Evolutionary conservation across 2,329 filamentous ascomycete genomes (phyloP).

Genomic region (Microsporum audouinii): DNA sequence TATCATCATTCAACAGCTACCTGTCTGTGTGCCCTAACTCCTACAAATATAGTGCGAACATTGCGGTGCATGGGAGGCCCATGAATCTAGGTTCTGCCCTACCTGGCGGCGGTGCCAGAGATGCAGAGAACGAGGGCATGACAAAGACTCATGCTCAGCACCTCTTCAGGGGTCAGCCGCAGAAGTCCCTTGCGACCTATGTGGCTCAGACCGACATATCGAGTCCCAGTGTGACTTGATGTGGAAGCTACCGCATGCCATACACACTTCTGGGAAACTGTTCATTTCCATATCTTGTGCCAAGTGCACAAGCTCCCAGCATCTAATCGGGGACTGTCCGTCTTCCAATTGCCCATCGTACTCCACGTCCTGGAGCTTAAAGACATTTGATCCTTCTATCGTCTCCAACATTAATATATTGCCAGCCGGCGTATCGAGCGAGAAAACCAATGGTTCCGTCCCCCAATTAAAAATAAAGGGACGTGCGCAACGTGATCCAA

Average conservation of each 20-base stretch:
- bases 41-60: slow-evolving; percentile 28
- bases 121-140: slow-evolving; percentile 54
- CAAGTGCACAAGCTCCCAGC: slow-evolving; percentile 32
- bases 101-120: slow-evolving; percentile 37
- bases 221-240: slow-evolving; percentile 50
- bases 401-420: slow-evolving; percentile 31
- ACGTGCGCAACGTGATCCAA: slow-evolving; percentile 22
- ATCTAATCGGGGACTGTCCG: slow-evolving; percentile 37
- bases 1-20: slow-evolving; percentile 4
- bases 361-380: slow-evolving; percentile 32
- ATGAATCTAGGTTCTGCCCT: slow-evolving; percentile 32
- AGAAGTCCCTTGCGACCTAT: slow-evolving; percentile 50
- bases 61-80: slow-evolving; percentile 32
- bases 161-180: slow-evolving; percentile 46
- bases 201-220: slow-evolving; percentile 44
- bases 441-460: slow-evolving; percentile 14
- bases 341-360: slow-evolving; percentile 19
- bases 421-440: slow-evolving; percentile 12
- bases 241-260: slow-evolving; percentile 38
- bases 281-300: slow-evolving; percentile 36
- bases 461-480: slow-evolving; percentile 28
- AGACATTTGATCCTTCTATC: slow-evolving; percentile 25
- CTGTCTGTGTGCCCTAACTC: slow-evolving; percentile 3
- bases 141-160: slow-evolving; percentile 41
- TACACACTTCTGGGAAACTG: slow-evolving; percentile 20